Base-by-base conservation (phyloP, 441 rosid genomes). In the Breynia disticha region DNA sequence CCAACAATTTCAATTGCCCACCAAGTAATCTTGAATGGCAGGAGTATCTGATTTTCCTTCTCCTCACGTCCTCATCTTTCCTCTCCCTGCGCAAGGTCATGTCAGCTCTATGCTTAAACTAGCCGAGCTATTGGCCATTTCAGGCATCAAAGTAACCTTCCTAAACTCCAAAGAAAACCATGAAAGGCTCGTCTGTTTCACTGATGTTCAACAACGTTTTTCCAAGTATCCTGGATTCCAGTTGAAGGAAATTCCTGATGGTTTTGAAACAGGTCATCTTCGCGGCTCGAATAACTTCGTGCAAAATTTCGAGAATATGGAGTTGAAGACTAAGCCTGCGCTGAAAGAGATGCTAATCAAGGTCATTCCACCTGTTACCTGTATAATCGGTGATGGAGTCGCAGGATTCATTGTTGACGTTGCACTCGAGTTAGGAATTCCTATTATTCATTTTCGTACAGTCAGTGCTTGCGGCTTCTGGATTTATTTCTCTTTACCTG, bases 31-130 rank as follows among this genome's bases (percentile, higher is more conserved):
- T 24, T 7, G 7, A 24, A 24, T 24, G 32, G 32, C 7, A 7
- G 32, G 32, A 24, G 32, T 24, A 24, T 24, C 32, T 2, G 32
- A 24, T 24, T 7, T 2, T 24, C 32, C 41, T 41, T 50, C 48
- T 52, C 81, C 83, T 22, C 82, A 73, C 55, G 71, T 77, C 0
- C 66, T 78, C 13, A 52, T 78, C 21, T 80, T 75, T 18, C 79
- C 83, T 2, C 11, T 70, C 5, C 86, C 78, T 15, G 54, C 20
- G 1, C 78, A 73, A 51, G 75, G 78, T 64, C 86, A 80, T 45
- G 69, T 72, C 0, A 78, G 60, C 73, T 54, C 76, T 56, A 70
- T 72, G 78, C 73, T 80, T 52, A 72, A 74, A 46, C 67, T 80
- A 5, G 81, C 81, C 35, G 75, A 80, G 66, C 75, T 78, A 13